phyloP scores from a whole-genome alignment of 83 land plant genomes.

The Picea mariana region DNA sequence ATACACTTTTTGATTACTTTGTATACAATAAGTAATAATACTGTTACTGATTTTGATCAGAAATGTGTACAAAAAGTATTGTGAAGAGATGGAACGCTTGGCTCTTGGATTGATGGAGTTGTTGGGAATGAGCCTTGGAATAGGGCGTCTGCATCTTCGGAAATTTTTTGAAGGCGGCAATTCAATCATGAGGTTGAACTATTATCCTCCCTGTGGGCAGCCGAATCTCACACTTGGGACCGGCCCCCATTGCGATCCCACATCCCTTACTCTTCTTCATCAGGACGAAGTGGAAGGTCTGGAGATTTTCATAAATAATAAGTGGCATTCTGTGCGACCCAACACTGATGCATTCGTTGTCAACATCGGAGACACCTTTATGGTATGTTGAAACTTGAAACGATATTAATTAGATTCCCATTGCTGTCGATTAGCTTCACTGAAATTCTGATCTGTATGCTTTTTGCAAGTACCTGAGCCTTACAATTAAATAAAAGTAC shows the following conservation, averaged over 20 bases:
- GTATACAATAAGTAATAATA: neutral
- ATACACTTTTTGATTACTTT: no score
- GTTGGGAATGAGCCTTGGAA: conserved; percentile 46
- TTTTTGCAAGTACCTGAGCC: no score
- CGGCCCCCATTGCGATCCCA: conserved; percentile 65
- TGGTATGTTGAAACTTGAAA: conserved; percentile 36
- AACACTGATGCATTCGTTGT: conserved; percentile 45
- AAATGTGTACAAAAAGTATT: conserved; percentile 40
- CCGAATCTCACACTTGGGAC: conserved; percentile 57
- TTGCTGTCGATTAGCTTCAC: neutral
- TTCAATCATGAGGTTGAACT: conserved; percentile 56
- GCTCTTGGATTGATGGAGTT: conserved; percentile 49
- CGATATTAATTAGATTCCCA: neutral
- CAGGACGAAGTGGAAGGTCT: conserved; percentile 62
- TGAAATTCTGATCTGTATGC: no score
- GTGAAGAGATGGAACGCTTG: conserved; percentile 45
- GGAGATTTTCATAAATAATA: conserved; percentile 41
- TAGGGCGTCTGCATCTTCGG: conserved; percentile 32
- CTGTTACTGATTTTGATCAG: conserved; percentile 21
- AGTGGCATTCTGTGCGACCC: conserved; percentile 62
- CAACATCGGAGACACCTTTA: conserved; percentile 87
- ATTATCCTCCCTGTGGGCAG: conserved; percentile 69
- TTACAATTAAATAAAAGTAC: no score
- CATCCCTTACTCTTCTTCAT: conserved; percentile 55
- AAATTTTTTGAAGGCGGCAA: conserved; percentile 41